These are phyloP conservation scores for Prunus mira DNA, from an alignment of 306 rosid species.

Conservation along the genomic window DNA sequence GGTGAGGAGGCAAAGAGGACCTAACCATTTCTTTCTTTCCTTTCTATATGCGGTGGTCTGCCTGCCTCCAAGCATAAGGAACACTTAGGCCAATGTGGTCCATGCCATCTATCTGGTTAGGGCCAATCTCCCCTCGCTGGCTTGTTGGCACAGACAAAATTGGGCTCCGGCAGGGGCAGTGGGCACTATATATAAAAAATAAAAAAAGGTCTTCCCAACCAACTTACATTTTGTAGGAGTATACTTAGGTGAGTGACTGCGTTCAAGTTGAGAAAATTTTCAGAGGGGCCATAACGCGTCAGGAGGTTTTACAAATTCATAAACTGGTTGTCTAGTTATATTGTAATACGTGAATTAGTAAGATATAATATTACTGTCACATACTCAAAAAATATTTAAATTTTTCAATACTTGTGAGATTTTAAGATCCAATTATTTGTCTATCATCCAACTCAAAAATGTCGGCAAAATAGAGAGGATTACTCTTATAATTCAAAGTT, in stretches of 20 bases:
- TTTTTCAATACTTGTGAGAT: too few relatives aligned
- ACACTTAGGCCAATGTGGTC: constrained; percentile 15
- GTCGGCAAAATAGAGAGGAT: too few relatives aligned
- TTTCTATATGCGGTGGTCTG: constrained; percentile 3
- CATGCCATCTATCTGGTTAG: constrained; percentile 13
- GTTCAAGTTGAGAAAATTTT: too few relatives aligned
- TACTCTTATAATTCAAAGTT: not conserved
- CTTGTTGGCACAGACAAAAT: not conserved
- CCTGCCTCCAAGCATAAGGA: constrained; percentile 3
- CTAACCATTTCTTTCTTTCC: constrained; percentile 15
- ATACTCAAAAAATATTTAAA: too few relatives aligned
- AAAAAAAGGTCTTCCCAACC: not conserved
- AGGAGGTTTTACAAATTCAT: too few relatives aligned
- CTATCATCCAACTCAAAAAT: not conserved
- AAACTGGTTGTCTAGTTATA: too few relatives aligned
- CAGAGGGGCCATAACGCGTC: too few relatives aligned
- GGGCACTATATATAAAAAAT: too few relatives aligned
- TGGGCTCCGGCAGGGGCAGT: constrained; percentile 11
- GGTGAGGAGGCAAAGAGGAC: constrained; percentile 12
- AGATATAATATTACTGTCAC: too few relatives aligned
- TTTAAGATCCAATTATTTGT: too few relatives aligned
- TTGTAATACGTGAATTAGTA: too few relatives aligned
- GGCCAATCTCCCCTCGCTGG: constrained; percentile 12
- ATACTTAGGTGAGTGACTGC: not conserved
- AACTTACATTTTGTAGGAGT: not conserved